A percentile compares a stretch with the other conserved stretches of the same genome.
Conservation (phyloP, 257 asterid species). For the Penstemon barbatus region DNA sequence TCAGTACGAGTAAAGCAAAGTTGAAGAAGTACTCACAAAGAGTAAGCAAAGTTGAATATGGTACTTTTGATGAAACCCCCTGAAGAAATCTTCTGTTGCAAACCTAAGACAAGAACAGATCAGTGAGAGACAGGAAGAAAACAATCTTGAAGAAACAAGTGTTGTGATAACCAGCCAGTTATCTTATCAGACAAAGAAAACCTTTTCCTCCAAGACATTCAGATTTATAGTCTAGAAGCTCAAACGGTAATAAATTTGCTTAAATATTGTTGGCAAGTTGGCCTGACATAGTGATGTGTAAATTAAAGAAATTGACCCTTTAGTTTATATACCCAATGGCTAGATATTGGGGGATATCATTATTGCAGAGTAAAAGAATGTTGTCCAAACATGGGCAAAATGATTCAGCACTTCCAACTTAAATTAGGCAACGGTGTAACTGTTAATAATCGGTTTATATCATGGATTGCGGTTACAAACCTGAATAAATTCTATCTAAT, state of each 20-base stretch:
- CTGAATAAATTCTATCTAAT: slow-evolving; percentile 83
- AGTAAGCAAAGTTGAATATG: slow-evolving; percentile 76
- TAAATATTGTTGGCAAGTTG: slow-evolving; percentile 16
- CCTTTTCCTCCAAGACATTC: slow-evolving; percentile 15
- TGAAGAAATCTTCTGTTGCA: slow-evolving; percentile 81
- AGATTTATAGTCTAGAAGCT: neutral
- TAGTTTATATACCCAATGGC: neutral
- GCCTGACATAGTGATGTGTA: neutral
- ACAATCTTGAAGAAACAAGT: slow-evolving; percentile 11
- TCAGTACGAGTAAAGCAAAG: slow-evolving; percentile 18
- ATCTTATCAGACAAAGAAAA: slow-evolving; percentile 17
- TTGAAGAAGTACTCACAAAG: slow-evolving; percentile 61
- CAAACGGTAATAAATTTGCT: neutral
- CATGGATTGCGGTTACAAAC: slow-evolving; percentile 36
- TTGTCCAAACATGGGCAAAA: slow-evolving; percentile 11
- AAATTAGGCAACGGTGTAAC: slow-evolving; percentile 15
- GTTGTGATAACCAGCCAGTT: neutral
- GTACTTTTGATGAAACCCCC: slow-evolving; percentile 75
- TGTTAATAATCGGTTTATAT: neutral
- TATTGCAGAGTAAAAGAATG: slow-evolving; percentile 15
- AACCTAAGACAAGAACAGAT: slow-evolving; percentile 49
- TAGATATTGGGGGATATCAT: slow-evolving; percentile 18
- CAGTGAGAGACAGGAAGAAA: neutral
- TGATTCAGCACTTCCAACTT: slow-evolving; percentile 20
- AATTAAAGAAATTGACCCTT: neutral